phyloP scores from a whole-genome alignment of 257 asterid species.

The Lithospermum erythrorhizon region DNA sequence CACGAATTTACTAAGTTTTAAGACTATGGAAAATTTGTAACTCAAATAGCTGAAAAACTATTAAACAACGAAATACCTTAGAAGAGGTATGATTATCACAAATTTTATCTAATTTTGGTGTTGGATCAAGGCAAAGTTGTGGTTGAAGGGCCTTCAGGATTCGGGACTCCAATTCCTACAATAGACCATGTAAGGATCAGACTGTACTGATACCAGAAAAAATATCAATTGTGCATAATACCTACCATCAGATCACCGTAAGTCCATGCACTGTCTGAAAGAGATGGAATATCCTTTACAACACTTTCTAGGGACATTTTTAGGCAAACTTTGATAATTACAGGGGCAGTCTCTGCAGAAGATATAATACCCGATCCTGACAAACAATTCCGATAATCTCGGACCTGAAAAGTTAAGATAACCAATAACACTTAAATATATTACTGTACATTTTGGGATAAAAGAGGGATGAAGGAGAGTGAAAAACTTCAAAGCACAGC shows the following conservation, averaged over 20 bases:
- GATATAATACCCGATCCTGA: slow-evolving; percentile 35
- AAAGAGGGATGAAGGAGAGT: not conserved
- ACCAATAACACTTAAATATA: not conserved
- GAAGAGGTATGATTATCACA: slow-evolving; percentile 31
- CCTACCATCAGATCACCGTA: slow-evolving; percentile 98
- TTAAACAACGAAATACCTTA: slow-evolving; percentile 37
- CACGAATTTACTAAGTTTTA: slow-evolving; percentile 8
- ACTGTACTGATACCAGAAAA: slow-evolving; percentile 7
- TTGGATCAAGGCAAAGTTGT: slow-evolving; percentile 70
- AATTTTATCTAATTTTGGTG: slow-evolving; percentile 61
- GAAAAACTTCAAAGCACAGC: not conserved
- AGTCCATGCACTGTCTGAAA: slow-evolving; percentile 78
- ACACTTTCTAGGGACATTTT: slow-evolving; percentile 87
- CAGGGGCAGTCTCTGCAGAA: slow-evolving; percentile 44
- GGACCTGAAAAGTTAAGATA: slow-evolving; percentile 40
- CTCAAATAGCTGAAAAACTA: slow-evolving; percentile 9
- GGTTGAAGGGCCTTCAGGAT: slow-evolving; percentile 90
- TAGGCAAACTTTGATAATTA: slow-evolving; percentile 50
- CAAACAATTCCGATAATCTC: slow-evolving; percentile 68
- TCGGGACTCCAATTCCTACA: slow-evolving; percentile 94
- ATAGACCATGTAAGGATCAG: slow-evolving; percentile 17
- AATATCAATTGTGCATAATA: slow-evolving; percentile 12
- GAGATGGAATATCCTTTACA: slow-evolving; percentile 84
- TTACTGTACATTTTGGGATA: not conserved
- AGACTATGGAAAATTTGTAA: not conserved